Base-by-base conservation (phyloP, 108 stramenopile species). In the Cyclostephanos invisitatus region DNA sequence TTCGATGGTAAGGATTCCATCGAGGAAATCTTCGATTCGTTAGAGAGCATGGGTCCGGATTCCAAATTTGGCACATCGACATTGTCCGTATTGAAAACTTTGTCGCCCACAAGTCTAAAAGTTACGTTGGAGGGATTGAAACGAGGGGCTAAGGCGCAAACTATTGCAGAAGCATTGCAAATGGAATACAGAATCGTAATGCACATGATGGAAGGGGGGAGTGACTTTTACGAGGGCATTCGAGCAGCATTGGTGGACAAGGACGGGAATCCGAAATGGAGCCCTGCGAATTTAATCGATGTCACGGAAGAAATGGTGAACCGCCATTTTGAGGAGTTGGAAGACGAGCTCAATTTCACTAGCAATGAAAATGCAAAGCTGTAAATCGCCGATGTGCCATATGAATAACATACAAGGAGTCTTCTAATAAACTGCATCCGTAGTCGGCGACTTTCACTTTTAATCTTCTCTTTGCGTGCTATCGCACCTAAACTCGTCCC, bases 221-320 rank as follows among this genome's bases (percentile, higher is more conserved):
- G 70, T 27, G 98, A 99, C 71, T 99, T 99, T 82, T 93, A 88
- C 68, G 97, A 98, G 72, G 98, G 98, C 5, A 91, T 99, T n/a
- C 88, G 98, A 22, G 91, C 98, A 24, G 83, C 89, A n/a, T 78
- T 99, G 46, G 88, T 99, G 8, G 98, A 99, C 70, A 92, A 90
- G 70, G 96, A 96, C 82, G 71, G 80, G 7, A 64, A 78, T 17
- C 97, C 98, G 32, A 81, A 76, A 65, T 99, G 98, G 98, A 80
- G 74, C 53, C 90, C 89, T 12, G 6, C 69, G 0, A 73, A 61
- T 44, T 59, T 90, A 28, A 67, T 69, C 29, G 87, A 87, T 47
- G 86, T 91, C 21, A 80, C 87, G 14, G 67, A 82, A 8, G 80
- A 87, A 9, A 57, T 77, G 42, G 83, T 94, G 8, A 80, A 84